Conservation (phyloP, 768 basidiomycete species). For the Lanmaoa pseudosensibilis region DNA sequence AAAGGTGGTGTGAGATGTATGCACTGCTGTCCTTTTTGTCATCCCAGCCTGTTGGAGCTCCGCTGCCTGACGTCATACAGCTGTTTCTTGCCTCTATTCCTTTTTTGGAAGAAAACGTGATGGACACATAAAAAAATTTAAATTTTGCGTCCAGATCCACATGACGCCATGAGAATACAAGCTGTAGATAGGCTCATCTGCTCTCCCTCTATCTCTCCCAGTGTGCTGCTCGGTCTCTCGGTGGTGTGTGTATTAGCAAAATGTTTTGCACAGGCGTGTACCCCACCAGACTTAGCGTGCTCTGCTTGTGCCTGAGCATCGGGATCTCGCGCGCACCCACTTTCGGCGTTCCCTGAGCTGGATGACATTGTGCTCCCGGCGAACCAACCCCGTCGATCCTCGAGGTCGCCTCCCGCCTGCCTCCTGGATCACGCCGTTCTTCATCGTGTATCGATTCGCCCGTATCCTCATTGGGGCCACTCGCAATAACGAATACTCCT, state of each 20-base stretch:
- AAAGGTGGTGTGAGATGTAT: constrained; percentile 12
- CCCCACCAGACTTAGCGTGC: constrained; percentile 60
- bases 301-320: constrained; percentile 50
- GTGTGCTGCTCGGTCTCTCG: constrained; percentile 45
- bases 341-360: constrained; percentile 51
- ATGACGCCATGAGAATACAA: background rate
- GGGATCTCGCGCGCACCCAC: constrained; percentile 43
- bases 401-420: constrained; percentile 28
- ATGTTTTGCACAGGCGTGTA: constrained; percentile 77
- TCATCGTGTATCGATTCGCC: constrained; percentile 31
- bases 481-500: constrained; percentile 87
- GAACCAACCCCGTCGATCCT: constrained; percentile 28
- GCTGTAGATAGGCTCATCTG: background rate
- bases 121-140: background rate
- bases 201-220: constrained; percentile 35
- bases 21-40: constrained; percentile 33
- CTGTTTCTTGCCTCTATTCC: constrained; percentile 4
- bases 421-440: constrained; percentile 34
- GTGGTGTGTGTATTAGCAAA: constrained; percentile 65
- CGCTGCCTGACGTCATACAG: constrained; percentile 35
- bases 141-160: background rate
- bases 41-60: constrained; percentile 31
- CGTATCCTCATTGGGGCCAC: constrained; percentile 43
- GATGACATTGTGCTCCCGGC: constrained; percentile 29
- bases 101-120: constrained; percentile 7